Percentiles rank a stretch among this genome's conserved stretches.
Evolutionary conservation across 257 asterid species (phyloP).

Genomic region (Ocimum tenuiflorum): DNA sequence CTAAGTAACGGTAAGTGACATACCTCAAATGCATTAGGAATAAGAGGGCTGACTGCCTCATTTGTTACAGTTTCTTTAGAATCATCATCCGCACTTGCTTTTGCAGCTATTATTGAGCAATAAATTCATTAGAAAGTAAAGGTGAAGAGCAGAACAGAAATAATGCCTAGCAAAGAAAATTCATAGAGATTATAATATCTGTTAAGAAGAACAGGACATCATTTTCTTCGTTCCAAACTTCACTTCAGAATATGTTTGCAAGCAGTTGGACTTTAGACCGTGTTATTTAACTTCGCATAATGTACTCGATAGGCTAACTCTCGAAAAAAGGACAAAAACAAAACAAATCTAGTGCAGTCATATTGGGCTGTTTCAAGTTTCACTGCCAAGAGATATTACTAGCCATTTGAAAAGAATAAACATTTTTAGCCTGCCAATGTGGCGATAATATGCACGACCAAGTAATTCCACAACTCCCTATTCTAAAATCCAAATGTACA

Average conservation of each 20-base stretch:
- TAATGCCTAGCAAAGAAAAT: background rate
- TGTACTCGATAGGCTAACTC: background rate
- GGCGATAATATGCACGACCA: background rate
- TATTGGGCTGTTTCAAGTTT: background rate
- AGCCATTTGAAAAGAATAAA: background rate
- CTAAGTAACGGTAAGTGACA: slow-evolving; percentile 14
- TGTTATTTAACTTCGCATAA: background rate
- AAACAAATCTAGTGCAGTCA: background rate
- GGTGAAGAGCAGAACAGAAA: background rate
- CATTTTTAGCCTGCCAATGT: background rate
- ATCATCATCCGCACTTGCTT: slow-evolving; percentile 29
- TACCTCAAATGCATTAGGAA: slow-evolving; percentile 56
- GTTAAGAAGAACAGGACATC: background rate
- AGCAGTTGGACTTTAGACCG: background rate
- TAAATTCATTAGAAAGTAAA: background rate
- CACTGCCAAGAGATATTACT: background rate
- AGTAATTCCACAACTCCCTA: background rate
- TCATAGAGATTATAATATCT: background rate
- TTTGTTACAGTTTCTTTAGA: slow-evolving; percentile 29
- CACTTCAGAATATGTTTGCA: background rate
- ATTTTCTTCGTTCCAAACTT: slow-evolving; percentile 3
- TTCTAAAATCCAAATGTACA: background rate
- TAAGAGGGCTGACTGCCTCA: slow-evolving; percentile 34
- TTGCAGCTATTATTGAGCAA: slow-evolving; percentile 17
- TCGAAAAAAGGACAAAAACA: too few species aligned